Evolutionary conservation across 2,329 filamentous ascomycete species (phyloP).

Genomic region (Tetracladium maxilliforme): DNA sequence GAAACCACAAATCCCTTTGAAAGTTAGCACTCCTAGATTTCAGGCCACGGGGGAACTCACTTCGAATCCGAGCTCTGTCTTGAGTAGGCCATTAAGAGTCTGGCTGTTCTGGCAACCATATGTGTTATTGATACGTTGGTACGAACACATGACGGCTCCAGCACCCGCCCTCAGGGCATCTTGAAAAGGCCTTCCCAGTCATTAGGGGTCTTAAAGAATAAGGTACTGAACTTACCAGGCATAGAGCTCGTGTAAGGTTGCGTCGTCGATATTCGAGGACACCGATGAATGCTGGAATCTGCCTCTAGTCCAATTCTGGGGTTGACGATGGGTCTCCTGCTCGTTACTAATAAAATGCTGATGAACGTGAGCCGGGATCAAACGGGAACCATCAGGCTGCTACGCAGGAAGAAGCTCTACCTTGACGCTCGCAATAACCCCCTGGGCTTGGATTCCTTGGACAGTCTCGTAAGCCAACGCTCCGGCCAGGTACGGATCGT

Average conservation of each 20-base stretch:
- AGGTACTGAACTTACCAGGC: slow-evolving; percentile 31
- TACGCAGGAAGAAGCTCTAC: slow-evolving; percentile 14
- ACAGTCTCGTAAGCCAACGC: slow-evolving; percentile 37
- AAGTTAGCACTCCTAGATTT: too few relatives aligned
- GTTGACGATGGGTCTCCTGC: too few relatives aligned
- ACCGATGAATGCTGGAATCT: too few relatives aligned
- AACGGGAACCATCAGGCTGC: not conserved
- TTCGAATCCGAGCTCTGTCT: slow-evolving; percentile 42
- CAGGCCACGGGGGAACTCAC: slow-evolving; percentile 24
- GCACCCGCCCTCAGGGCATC: slow-evolving; percentile 50
- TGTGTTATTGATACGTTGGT: slow-evolving; percentile 58
- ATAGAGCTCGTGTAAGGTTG: slow-evolving; percentile 48
- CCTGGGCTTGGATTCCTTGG: slow-evolving; percentile 51
- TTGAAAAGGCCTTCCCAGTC: too few relatives aligned
- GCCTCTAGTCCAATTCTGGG: too few relatives aligned
- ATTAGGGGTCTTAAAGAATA: slow-evolving; percentile 15
- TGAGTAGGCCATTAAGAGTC: slow-evolving; percentile 51
- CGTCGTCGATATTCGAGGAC: slow-evolving; percentile 45
- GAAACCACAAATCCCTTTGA: slow-evolving; percentile 48
- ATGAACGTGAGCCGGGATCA: slow-evolving; percentile 18
- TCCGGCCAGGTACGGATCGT: slow-evolving; percentile 47
- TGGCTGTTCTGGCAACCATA: slow-evolving; percentile 59
- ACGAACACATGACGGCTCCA: slow-evolving; percentile 44
- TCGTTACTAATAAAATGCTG: slow-evolving; percentile 65
- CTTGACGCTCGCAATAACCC: slow-evolving; percentile 55